Conservation (phyloP, 2,329 filamentous ascomycete genomes). For the Verticillium dahliae region DNA sequence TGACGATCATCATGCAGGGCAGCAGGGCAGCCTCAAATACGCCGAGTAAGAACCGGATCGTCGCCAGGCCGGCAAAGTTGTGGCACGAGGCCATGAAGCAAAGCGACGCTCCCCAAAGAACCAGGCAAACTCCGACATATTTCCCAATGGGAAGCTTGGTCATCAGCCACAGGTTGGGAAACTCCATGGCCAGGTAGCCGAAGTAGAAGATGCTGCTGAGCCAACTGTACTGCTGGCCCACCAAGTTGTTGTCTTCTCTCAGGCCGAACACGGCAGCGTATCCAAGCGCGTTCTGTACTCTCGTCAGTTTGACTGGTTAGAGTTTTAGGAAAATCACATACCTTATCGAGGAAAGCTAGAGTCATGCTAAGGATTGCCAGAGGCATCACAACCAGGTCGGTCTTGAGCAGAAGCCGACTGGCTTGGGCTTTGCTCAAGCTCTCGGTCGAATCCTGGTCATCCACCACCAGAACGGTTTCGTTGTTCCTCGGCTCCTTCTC, state of each 20-base stretch:
- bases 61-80: conserved; percentile 12
- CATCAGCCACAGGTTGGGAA: conserved; percentile 52
- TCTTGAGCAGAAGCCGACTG: conserved; percentile 10
- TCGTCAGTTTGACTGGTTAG: too few species aligned
- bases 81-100: conserved; percentile 19
- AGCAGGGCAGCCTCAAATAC: conserved; percentile 20
- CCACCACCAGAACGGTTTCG: not conserved
- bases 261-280: conserved; percentile 51
- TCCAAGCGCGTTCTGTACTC: conserved; percentile 1
- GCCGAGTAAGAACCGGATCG: conserved; percentile 15
- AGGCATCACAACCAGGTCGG: conserved; percentile 12
- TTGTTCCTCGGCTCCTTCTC: not conserved
- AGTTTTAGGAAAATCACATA: not conserved
- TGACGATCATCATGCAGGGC: conserved; percentile 39
- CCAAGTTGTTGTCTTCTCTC: conserved; percentile 40
- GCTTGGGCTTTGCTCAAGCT: conserved; percentile 4
- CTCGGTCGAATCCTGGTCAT: not conserved
- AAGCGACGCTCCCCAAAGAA: conserved; percentile 33
- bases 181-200: conserved; percentile 54
- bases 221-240: conserved; percentile 48
- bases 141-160: conserved; percentile 38
- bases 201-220: conserved; percentile 52
- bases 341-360: conserved; percentile 13
- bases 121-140: conserved; percentile 13
- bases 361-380: conserved; percentile 12